Percentiles rank a stretch among this genome's conserved stretches.
These are phyloP conservation scores for Dictyostelium citrinum DNA, from an alignment of 78 protist genomes.

Conservation along the genomic window DNA sequence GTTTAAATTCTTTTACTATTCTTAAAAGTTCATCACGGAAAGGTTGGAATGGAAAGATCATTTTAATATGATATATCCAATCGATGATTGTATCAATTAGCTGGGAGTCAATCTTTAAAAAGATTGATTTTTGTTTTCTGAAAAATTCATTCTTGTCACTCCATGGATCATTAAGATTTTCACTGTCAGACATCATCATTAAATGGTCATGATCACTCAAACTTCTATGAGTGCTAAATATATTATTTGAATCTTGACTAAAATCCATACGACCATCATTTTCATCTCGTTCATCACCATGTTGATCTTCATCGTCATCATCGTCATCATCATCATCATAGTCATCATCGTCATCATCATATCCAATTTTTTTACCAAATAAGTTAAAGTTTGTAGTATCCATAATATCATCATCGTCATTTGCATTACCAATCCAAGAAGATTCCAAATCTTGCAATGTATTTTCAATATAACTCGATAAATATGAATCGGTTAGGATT, in stretches of 20 bases:
- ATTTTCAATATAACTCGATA: background rate
- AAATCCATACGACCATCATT: background rate
- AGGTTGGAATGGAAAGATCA: background rate
- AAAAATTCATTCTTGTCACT: background rate
- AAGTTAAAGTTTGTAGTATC: background rate
- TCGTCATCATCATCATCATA: background rate
- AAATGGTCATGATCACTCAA: background rate
- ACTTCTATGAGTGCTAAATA: background rate
- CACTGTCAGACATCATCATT: background rate
- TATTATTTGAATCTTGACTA: background rate
- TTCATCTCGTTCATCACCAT: background rate
- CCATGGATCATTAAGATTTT: background rate
- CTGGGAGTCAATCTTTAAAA: background rate
- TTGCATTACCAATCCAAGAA: background rate
- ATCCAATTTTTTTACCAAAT: background rate
- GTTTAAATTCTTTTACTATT: background rate
- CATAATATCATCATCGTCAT: background rate
- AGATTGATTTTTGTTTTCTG: background rate
- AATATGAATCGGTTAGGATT: background rate
- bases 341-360: background rate
- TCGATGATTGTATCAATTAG: constrained; percentile 1
- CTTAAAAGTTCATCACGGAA: constrained; percentile 2
- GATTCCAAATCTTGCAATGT: background rate
- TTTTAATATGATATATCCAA: constrained; percentile 15
- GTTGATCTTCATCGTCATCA: background rate